Evolutionary conservation across 2,329 filamentous ascomycete species (phyloP).

Genomic region (Xylariaceae sp.): DNA sequence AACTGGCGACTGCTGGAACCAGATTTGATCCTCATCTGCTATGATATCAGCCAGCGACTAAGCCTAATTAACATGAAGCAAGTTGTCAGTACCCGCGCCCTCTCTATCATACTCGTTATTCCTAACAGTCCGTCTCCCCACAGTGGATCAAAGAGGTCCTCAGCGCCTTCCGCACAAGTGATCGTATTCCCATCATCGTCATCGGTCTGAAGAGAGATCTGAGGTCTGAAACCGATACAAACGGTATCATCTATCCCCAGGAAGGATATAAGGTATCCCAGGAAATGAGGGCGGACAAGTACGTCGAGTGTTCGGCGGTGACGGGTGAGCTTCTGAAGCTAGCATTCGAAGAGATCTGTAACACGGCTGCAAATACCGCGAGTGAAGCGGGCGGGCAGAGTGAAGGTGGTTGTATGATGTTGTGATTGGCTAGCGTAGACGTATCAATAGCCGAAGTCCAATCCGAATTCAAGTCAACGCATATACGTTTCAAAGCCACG

Average conservation of each 20-base stretch:
- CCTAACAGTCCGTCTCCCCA: constrained; percentile 8
- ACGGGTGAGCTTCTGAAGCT: constrained; percentile 64
- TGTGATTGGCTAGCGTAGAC: constrained; percentile 22
- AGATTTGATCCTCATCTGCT: constrained; percentile 65
- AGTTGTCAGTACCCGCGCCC: constrained; percentile 49
- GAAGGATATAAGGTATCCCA: constrained; percentile 64
- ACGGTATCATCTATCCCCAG: constrained; percentile 66
- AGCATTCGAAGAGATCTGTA: constrained; percentile 66
- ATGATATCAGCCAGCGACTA: constrained; percentile 64
- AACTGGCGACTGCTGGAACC: constrained; percentile 65
- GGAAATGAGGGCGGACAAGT: constrained; percentile 65
- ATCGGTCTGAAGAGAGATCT: constrained; percentile 67
- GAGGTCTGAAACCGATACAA: constrained; percentile 62
- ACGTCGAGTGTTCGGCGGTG: constrained; percentile 67
- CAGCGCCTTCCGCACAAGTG: constrained; percentile 52
- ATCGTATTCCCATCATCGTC: constrained; percentile 60
- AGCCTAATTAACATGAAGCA: constrained; percentile 64
- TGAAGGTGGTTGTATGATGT: constrained; percentile 55
- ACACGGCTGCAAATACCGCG: constrained; percentile 57
- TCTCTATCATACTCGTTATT: background rate
- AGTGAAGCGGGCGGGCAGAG: constrained; percentile 57
- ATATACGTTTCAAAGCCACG: background rate
- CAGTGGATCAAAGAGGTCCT: constrained; percentile 65
- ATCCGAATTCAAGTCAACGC: background rate
- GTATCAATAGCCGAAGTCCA: background rate